phyloP scores from a whole-genome alignment of 176 grass and related monocot genomes.

The Rhynchospora pubera region DNA sequence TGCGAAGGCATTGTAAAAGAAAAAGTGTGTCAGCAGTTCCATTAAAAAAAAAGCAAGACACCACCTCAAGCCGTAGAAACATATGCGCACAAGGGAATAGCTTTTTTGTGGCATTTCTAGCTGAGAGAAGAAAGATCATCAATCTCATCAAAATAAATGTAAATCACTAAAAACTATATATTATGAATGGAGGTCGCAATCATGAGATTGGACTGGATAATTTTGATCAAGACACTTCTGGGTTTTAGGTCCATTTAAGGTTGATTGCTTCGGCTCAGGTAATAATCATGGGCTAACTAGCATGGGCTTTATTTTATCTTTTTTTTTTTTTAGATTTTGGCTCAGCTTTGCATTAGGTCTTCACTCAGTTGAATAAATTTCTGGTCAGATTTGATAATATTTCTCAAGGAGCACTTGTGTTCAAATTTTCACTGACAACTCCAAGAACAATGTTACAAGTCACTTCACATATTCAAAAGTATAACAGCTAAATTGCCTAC shows the following conservation, averaged over 20 bases:
- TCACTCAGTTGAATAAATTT: neutral
- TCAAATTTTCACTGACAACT: neutral
- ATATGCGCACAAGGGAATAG: constrained; percentile 60
- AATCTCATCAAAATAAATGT: neutral
- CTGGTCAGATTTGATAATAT: neutral
- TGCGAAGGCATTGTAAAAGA: constrained; percentile 88
- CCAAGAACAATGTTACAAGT: neutral
- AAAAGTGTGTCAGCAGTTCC: constrained; percentile 77
- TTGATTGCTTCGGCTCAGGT: neutral
- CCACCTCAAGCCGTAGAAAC: constrained; percentile 69
- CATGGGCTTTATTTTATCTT: too few relatives aligned
- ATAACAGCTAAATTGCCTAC: neutral
- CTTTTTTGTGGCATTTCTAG: constrained; percentile 73
- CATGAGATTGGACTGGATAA: neutral
- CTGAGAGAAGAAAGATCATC: constrained; percentile 32
- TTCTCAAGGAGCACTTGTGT: neutral
- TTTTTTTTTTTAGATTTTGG: neutral
- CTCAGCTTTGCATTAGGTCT: neutral
- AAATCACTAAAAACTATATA: neutral
- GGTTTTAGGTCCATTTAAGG: neutral
- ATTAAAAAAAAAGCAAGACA: constrained; percentile 61
- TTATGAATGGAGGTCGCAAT: neutral
- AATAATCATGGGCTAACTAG: neutral
- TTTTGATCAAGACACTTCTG: neutral
- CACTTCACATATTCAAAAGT: neutral